Evolutionary conservation across 352 stramenopile genomes (phyloP), one percentile per base, ranked within the genome.

Genomic region (Bremia lactucae): DNA sequence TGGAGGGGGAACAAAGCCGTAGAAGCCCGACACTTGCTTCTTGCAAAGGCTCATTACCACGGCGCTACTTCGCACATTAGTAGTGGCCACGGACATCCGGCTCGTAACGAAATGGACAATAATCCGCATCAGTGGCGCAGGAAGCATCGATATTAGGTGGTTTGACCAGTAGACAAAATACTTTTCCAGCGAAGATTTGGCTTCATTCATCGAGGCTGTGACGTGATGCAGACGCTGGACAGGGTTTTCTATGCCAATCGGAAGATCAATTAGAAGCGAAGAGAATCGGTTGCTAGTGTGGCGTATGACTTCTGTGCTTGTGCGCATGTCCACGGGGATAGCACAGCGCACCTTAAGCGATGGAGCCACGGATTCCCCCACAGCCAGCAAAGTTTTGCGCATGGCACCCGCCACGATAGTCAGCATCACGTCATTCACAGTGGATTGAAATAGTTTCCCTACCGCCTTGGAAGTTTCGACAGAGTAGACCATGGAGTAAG

Each of bases 351-450:
- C 61, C 20, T 70, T 60, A 8, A 90, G 62, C 6, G 37, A 50
- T 6, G 62, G 54, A 2, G 62, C 28, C n/a, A 86, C 71, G 0
- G 45, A 35, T 7, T 65, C 49, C 0, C 60, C 63, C 0, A 59
- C 42, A 10, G 64, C 55, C 36, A 72, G 37, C 49, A 90, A 74
- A 7, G 73, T 72, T 34, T 77, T 70, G 46, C 71, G 72, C 62
- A 90, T 86, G 34, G 74, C 77, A 23, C 77, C 74, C 8, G 77
- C 73, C 23, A 90, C 70, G 22, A 78, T 82, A 28, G 59, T 83
- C 9, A 90, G 62, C 68, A 87, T 86, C 33, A 87, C 72, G 44
- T 89, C 77, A 49, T 89, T 89, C 40, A 89, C 57, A 1, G 77
- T 87, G 11, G 77, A 74, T 16, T 62, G 41, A 36, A 72, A 73